Evolutionary conservation across 495 filamentous ascomycete genomes (phyloP).

Genomic region (Baudoinia panamericana): DNA sequence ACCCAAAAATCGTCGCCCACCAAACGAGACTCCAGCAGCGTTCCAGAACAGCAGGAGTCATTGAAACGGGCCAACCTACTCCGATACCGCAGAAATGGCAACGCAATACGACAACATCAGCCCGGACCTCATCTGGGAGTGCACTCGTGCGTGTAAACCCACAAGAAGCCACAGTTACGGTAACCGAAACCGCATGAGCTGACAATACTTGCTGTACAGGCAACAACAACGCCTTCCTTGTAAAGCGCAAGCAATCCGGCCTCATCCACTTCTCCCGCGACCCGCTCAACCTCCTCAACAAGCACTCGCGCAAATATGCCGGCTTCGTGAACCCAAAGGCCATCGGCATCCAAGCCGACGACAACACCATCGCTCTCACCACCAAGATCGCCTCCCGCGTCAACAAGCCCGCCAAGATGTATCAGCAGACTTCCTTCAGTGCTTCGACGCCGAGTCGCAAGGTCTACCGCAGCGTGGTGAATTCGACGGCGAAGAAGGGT

Average conservation of each 20-base stretch:
- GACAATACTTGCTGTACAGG: constrained; percentile 38
- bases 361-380: constrained; percentile 13
- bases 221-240: constrained; percentile 67
- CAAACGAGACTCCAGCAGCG: background rate
- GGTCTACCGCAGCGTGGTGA: constrained; percentile 76
- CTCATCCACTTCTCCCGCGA: constrained; percentile 84
- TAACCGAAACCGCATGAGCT: no score
- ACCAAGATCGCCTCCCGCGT: constrained; percentile 44
- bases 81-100: constrained; percentile 27
- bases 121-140: constrained; percentile 80
- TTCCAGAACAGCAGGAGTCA: background rate
- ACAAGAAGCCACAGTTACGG: background rate
- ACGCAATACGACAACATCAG: constrained; percentile 45
- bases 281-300: constrained; percentile 79
- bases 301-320: constrained; percentile 83
- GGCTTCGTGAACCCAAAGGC: constrained; percentile 92
- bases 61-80: background rate
- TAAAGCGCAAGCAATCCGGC: constrained; percentile 67
- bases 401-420: constrained; percentile 47
- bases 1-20: background rate
- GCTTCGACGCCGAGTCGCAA: constrained; percentile 46
- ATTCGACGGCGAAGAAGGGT: constrained; percentile 60
- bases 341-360: constrained; percentile 26
- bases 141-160: constrained; percentile 54
- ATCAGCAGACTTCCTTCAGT: constrained; percentile 49